These are phyloP conservation scores for Paramicrosporidium saccamoebae DNA, from an alignment of 371 early-diverging fungal genomes.

Conservation along the genomic window DNA sequence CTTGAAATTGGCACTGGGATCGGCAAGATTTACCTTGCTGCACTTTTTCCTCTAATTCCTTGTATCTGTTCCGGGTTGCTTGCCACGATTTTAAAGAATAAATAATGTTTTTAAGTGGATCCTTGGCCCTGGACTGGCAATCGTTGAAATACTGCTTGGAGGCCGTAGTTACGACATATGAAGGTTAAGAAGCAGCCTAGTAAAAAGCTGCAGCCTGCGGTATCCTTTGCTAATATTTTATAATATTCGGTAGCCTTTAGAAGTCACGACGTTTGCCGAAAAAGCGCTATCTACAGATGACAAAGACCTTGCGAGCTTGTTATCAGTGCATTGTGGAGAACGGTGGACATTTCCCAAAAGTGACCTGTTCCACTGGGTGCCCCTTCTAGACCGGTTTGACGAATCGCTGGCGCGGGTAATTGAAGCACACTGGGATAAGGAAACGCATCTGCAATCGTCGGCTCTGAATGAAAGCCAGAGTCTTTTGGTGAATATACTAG, in stretches of 20 bases:
- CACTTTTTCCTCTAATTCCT: too few species aligned
- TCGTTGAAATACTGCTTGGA: too few species aligned
- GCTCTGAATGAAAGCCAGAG: conserved; percentile 14
- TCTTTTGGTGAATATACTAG: conserved; percentile 27
- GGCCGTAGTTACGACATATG: too few species aligned
- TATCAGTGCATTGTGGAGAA: conserved; percentile 8
- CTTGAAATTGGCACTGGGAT: too few species aligned
- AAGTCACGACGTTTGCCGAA: too few species aligned
- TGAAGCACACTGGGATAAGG: conserved; percentile 17
- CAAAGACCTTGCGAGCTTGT: background rate
- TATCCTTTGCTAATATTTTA: background rate
- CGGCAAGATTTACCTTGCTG: too few species aligned
- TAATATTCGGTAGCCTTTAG: background rate
- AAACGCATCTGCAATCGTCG: conserved; percentile 13
- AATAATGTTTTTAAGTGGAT: too few species aligned
- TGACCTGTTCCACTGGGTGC: conserved; percentile 76
- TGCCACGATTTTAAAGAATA: too few species aligned
- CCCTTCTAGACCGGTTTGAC: conserved; percentile 70
- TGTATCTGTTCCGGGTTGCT: too few species aligned
- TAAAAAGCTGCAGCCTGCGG: background rate
- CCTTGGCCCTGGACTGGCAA: too few species aligned
- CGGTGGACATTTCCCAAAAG: conserved; percentile 50
- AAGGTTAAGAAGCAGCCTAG: conserved; percentile 1
- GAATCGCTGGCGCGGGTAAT: conserved; percentile 24
- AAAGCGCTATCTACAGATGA: background rate